Evolutionary conservation across 768 basidiomycete genomes (phyloP), one percentile per base, ranked within the genome.

Genomic region (Cystobasidium tubakii): DNA sequence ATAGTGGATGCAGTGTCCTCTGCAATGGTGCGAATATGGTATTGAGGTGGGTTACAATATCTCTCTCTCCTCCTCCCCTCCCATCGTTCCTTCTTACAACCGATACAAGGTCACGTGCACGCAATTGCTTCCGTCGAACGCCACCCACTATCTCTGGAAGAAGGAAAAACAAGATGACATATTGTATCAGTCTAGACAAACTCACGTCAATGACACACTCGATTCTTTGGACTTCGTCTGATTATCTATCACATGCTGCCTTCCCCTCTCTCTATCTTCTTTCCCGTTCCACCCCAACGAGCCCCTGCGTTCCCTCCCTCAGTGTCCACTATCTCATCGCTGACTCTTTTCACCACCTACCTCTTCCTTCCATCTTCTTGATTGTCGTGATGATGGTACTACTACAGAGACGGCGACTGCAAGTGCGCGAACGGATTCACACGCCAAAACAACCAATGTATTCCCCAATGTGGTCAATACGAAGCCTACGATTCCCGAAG

Each of bases 21-120:
- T 67, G 66, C 50, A 42, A 67, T 50, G 66, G 25, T 67, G 44
- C 10, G 39, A 44, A 50, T 25, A 27, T 27, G 50, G 66, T 67
- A 27, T 6, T 60, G 23, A 60, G 29, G 57, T 60, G 33, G 21
- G 57, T 60, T n/a, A 55, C 27, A 9, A 9, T 33, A 10, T 7
- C 62, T 6, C 63, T 65, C 63, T 43, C 63, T 27, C 39, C 3
- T 23, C 9, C 36, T 27, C 31, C 23, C 39, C 21, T 39, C 9
- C 29, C 63, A 3, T 19, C 43, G 2, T 65, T 27, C 63, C 27
- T 31, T 13, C 21, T n/a, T 7, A 7, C 42, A 42, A 7, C 9
- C 42, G 42, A 17, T 17, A 42, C 42, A 17, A 7, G 42, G 9
- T 7, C 42, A 42, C n/a, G n/a, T n/a, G 17, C 42, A 17, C 42